A percentile compares a stretch with the other conserved stretches of the same genome.
phyloP scores from a whole-genome alignment of 345 rosid genomes.

The Dovyalis caffra region DNA sequence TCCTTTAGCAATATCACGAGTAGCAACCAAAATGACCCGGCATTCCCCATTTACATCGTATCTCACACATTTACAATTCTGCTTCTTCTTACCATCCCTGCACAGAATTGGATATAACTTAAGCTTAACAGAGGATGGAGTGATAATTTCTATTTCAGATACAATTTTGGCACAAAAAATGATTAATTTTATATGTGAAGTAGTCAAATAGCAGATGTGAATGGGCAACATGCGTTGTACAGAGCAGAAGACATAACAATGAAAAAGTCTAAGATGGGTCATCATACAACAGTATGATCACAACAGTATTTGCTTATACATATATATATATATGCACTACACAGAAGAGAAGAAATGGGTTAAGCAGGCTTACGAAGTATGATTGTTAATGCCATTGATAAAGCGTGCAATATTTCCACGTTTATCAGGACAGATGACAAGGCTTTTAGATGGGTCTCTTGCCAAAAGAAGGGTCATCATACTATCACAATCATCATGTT shows the following conservation, averaged over 20 bases:
- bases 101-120: slow-evolving; percentile 35
- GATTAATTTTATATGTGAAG: not conserved
- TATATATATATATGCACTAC: not conserved
- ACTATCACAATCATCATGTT: slow-evolving; percentile 84
- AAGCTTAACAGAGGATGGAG: slow-evolving; percentile 14
- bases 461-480: slow-evolving; percentile 87
- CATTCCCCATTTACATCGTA: slow-evolving; percentile 77
- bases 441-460: slow-evolving; percentile 57
- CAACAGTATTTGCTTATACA: not conserved
- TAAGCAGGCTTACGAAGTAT: slow-evolving; percentile 58
- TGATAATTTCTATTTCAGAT: not conserved
- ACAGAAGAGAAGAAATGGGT: slow-evolving; percentile 9
- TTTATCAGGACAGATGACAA: slow-evolving; percentile 86
- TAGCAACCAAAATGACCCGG: slow-evolving; percentile 84
- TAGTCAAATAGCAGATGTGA: not conserved
- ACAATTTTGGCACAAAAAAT: slow-evolving; percentile 1
- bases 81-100: slow-evolving; percentile 91
- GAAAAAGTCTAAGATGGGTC: not conserved
- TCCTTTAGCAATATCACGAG: slow-evolving; percentile 74
- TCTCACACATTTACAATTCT: slow-evolving; percentile 94
- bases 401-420: slow-evolving; percentile 89
- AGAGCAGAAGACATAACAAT: not conserved
- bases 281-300: not conserved
- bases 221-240: not conserved
- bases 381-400: slow-evolving; percentile 87